A percentile compares a stretch with the other conserved stretches of the same genome.
Conservation (phyloP, 768 basidiomycete genomes). For the Steccherinum ochraceum region DNA sequence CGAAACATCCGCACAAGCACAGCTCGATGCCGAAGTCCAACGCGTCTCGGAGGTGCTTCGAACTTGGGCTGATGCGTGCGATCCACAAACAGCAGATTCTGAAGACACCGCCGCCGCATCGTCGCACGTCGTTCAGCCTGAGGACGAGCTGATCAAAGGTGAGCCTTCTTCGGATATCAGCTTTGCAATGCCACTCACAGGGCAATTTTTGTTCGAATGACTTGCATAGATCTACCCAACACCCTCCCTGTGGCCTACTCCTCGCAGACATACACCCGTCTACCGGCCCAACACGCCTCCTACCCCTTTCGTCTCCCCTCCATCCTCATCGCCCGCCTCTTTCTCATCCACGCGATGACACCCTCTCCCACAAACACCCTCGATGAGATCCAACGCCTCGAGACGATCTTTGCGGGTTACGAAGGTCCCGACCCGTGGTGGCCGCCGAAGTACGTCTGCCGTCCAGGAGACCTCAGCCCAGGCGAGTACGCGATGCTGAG, state of each 20-base stretch:
- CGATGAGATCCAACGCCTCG: background rate
- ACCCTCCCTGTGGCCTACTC: too few relatives aligned
- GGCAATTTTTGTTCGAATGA: too few relatives aligned
- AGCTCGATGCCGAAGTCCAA: background rate
- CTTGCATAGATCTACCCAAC: too few relatives aligned
- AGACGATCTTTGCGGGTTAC: background rate
- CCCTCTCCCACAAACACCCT: background rate
- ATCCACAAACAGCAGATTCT: too few relatives aligned
- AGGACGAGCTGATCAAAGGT: background rate
- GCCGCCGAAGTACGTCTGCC: background rate
- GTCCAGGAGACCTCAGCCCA: background rate
- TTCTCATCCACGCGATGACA: background rate
- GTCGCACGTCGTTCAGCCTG: background rate
- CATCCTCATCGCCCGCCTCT: background rate
- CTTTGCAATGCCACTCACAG: too few relatives aligned
- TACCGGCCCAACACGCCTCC: background rate
- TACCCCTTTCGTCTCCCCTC: background rate
- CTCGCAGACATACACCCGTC: background rate
- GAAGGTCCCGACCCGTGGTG: background rate
- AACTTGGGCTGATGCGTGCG: background rate
- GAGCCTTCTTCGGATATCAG: too few relatives aligned
- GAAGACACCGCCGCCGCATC: background rate
- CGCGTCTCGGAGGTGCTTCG: background rate
- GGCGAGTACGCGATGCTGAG: background rate
- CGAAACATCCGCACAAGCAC: background rate